A percentile compares a stretch with the other conserved stretches of the same genome.
These are phyloP conservation scores for Leucocoprinus sp. DNA, from an alignment of 768 basidiomycete genomes.

Conservation along the genomic window DNA sequence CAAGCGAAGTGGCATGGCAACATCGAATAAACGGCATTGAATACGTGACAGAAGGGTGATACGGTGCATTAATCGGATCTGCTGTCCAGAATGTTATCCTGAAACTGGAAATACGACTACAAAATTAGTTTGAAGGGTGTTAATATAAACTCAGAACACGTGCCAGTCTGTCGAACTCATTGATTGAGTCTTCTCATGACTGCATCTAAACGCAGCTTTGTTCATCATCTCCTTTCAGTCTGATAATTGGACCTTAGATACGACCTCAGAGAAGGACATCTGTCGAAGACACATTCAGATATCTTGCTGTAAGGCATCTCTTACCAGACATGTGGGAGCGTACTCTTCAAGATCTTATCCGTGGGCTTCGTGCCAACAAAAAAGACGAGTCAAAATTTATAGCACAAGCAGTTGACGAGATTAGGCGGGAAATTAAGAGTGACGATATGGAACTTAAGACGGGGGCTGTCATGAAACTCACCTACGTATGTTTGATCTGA, in stretches of 20 bases:
- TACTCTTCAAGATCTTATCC: slow-evolving; percentile 89
- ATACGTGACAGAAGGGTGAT: too few species aligned
- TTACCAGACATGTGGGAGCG: slow-evolving; percentile 99
- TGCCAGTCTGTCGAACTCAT: background rate
- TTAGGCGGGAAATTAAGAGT: slow-evolving; percentile 80
- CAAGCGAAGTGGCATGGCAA: background rate
- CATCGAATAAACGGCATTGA: background rate
- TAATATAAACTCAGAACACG: background rate
- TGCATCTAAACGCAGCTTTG: background rate
- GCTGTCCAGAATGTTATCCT: background rate
- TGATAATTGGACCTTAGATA: background rate
- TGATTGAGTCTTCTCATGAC: background rate
- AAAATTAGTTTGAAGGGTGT: background rate
- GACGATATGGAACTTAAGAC: slow-evolving; percentile 98
- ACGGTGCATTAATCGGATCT: too few species aligned
- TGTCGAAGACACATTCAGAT: background rate
- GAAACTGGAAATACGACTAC: background rate
- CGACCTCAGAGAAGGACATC: background rate
- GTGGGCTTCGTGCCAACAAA: slow-evolving; percentile 94
- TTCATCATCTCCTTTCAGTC: background rate
- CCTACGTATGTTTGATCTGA: slow-evolving; percentile 64
- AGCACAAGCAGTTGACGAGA: slow-evolving; percentile 88
- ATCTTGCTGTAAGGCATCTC: too few species aligned
- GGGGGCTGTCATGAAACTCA: slow-evolving; percentile 89
- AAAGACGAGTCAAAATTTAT: slow-evolving; percentile 90